Percentiles rank a stretch among this genome's conserved stretches.
Evolutionary conservation across 139 green algal species (phyloP).

Genomic region (Axilococcus clingmanii): DNA sequence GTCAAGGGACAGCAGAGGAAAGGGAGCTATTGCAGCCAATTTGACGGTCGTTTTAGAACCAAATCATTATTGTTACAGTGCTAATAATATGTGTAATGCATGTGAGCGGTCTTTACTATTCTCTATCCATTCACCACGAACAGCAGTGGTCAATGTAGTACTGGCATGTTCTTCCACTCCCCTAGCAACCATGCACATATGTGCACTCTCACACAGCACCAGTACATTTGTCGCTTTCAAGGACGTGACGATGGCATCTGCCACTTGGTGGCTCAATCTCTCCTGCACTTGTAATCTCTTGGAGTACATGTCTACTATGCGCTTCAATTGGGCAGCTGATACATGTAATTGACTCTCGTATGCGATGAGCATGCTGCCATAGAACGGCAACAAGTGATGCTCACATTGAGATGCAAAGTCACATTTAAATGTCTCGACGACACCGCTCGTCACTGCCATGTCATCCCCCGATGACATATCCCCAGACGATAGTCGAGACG

Average conservation of each 20-base stretch:
- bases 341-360: slow-evolving; percentile 11
- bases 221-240: slow-evolving; percentile 35
- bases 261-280: slow-evolving; percentile 61
- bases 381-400: slow-evolving; percentile 97
- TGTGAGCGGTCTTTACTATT: slow-evolving; percentile 16
- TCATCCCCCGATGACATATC: slow-evolving; percentile 4
- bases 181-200: slow-evolving; percentile 97
- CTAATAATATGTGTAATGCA: slow-evolving; percentile 17
- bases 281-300: slow-evolving; percentile 86
- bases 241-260: slow-evolving; percentile 1
- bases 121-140: slow-evolving; percentile 32
- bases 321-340: slow-evolving; percentile 12
- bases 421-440: background rate
- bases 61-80: too few relatives aligned
- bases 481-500: background rate
- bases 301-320: slow-evolving; percentile 44
- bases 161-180: slow-evolving; percentile 82
- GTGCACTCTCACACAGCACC: slow-evolving; percentile 70
- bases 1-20: too few relatives aligned
- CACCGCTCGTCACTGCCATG: background rate
- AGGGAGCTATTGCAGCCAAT: too few relatives aligned
- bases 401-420: slow-evolving; percentile 79
- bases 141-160: slow-evolving; percentile 56
- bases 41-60: too few relatives aligned
- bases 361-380: slow-evolving; percentile 56